Percentiles rank a stretch among this genome's conserved stretches.
Conservation (phyloP, 495 filamentous ascomycete genomes). For the Chaetomidium leptoderma region DNA sequence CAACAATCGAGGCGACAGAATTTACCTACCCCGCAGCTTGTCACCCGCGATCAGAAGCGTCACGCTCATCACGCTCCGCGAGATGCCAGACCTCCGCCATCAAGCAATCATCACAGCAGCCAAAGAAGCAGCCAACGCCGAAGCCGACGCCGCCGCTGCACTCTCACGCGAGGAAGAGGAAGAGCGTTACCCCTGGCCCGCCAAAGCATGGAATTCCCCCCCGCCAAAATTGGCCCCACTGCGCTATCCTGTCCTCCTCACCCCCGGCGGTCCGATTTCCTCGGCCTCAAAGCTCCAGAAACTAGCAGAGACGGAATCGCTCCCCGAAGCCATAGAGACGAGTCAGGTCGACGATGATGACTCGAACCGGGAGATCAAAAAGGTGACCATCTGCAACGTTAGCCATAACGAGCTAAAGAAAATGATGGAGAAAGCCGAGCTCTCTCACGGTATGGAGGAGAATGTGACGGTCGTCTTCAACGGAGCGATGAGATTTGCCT, state of each 20-base stretch:
- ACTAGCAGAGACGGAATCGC: not conserved
- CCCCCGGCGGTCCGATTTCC: not conserved
- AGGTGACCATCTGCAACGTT: not conserved
- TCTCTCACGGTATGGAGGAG: not conserved
- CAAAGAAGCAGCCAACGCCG: too few species aligned
- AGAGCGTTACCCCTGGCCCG: too few species aligned
- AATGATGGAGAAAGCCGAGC: not conserved
- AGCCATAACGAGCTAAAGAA: not conserved
- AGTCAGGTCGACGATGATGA: not conserved
- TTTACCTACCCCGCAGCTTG: too few species aligned
- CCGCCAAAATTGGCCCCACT: too few species aligned
- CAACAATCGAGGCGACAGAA: too few species aligned
- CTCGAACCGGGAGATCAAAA: not conserved
- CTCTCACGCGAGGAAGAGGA: too few species aligned
- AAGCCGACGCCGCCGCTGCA: too few species aligned
- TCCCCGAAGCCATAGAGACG: not conserved
- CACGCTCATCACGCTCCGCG: too few species aligned
- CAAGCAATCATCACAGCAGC: too few species aligned
- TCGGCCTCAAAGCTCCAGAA: constrained; percentile 1
- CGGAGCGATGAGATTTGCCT: not conserved
- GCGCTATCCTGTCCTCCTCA: not conserved
- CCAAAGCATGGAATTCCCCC: too few species aligned
- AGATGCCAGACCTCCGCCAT: too few species aligned
- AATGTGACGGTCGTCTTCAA: not conserved
- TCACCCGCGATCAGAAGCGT: too few species aligned